Evolutionary conservation across 495 filamentous ascomycete genomes (phyloP).

Genomic region (Halenospora varia): DNA sequence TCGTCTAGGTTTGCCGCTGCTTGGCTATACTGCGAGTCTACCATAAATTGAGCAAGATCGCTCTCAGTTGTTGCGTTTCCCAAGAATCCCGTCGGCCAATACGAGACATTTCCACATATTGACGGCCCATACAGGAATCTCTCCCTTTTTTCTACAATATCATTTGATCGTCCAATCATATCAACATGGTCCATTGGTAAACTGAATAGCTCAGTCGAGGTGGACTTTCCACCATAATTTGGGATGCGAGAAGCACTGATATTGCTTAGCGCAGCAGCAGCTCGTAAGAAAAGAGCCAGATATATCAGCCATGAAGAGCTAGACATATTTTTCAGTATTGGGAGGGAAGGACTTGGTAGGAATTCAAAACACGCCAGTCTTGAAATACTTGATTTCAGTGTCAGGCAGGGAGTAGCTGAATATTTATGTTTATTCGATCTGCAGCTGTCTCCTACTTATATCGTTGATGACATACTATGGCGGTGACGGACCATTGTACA

Average conservation of each 20-base stretch:
- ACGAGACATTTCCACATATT: conserved; percentile 19
- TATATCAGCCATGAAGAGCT: conserved; percentile 1
- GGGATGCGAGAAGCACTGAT: neutral
- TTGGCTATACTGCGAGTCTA: conserved; percentile 6
- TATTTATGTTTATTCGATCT: neutral
- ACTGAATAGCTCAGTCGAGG: neutral
- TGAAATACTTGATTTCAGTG: neutral
- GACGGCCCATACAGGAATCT: conserved; percentile 22
- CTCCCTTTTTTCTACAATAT: conserved; percentile 10
- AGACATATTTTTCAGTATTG: neutral
- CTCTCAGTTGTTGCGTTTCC: conserved; percentile 7
- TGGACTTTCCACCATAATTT: neutral
- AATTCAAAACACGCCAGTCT: conserved; percentile 1
- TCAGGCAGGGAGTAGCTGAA: neutral
- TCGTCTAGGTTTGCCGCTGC: conserved; percentile 14
- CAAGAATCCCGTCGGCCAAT: conserved; percentile 17
- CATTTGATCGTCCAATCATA: conserved; percentile 4
- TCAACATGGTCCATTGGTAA: conserved; percentile 1
- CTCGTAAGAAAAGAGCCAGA: conserved; percentile 1
- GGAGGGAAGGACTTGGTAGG: neutral
- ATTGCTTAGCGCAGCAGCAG: neutral
- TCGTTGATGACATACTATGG: conserved; percentile 1
- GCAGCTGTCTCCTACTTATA: conserved; percentile 2
- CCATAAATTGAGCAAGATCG: conserved; percentile 3
- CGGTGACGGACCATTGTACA: neutral